Evolutionary conservation across 305 asterid genomes (phyloP).

Genomic region (Solanum hybrid): DNA sequence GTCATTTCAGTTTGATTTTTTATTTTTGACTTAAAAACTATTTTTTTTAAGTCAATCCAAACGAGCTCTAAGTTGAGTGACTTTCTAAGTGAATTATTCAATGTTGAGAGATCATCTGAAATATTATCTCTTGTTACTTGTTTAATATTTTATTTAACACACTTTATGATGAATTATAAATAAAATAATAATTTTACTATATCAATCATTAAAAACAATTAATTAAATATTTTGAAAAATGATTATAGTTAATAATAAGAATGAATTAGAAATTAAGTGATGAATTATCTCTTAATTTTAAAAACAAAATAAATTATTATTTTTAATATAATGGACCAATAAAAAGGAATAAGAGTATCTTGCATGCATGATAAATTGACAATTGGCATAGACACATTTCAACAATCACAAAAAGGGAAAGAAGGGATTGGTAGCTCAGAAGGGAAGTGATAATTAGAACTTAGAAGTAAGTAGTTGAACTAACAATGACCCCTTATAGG

Average conservation of each 20-base stretch:
- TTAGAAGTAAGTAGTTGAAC: not conserved
- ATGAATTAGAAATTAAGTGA: not conserved
- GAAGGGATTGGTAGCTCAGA: not conserved
- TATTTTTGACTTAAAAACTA: too few relatives aligned
- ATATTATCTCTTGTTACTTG: not conserved
- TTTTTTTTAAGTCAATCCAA: too few relatives aligned
- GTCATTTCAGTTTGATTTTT: not conserved
- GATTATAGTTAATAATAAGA: not conserved
- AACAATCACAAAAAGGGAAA: not conserved
- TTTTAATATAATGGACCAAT: not conserved
- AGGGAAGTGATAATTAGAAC: not conserved
- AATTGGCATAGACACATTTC: not conserved
- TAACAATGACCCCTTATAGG: not conserved
- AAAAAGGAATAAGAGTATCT: not conserved
- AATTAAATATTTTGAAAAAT: not conserved
- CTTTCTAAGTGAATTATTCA: not conserved
- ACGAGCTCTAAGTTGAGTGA: not conserved
- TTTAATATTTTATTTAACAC: not conserved
- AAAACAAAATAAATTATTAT: not conserved
- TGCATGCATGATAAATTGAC: not conserved
- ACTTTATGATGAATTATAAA: not conserved
- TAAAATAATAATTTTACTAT: not conserved
- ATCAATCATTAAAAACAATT: not conserved
- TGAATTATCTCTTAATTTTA: not conserved
- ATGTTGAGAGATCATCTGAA: not conserved